A percentile compares a stretch with the other conserved stretches of the same genome.
Evolutionary conservation across 2,329 filamentous ascomycete species (phyloP).

Genomic region (Fusarium multiceps): DNA sequence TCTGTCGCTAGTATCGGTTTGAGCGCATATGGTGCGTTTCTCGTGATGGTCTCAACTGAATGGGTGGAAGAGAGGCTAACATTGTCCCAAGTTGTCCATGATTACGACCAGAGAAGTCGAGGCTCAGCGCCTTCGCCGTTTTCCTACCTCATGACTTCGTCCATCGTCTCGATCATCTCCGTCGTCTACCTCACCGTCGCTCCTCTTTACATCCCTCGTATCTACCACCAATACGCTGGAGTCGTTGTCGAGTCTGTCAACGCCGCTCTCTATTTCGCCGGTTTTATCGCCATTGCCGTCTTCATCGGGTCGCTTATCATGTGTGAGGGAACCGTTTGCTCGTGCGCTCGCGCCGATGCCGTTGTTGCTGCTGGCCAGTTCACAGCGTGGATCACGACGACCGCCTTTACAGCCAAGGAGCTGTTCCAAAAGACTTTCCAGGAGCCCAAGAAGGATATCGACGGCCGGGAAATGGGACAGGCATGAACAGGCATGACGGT

Average conservation of each 20-base stretch:
- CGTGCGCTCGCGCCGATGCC: conserved; percentile 64
- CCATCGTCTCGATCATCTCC: conserved; percentile 66
- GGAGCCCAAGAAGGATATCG: conserved; percentile 44
- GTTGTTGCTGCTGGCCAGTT: conserved; percentile 66
- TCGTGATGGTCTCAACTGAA: neutral
- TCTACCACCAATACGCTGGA: conserved; percentile 61
- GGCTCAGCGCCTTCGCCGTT: conserved; percentile 65
- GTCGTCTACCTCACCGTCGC: conserved; percentile 64
- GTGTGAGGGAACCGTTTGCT: conserved; percentile 68
- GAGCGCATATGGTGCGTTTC: conserved; percentile 41
- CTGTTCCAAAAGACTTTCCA: conserved; percentile 58
- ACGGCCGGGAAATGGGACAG: conserved; percentile 53
- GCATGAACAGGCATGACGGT: conserved; percentile 29
- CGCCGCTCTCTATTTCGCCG: conserved; percentile 67
- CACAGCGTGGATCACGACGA: conserved; percentile 63
- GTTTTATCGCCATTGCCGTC: conserved; percentile 68
- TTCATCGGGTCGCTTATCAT: conserved; percentile 67
- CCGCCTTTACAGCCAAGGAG: conserved; percentile 59
- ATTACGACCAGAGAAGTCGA: conserved; percentile 65
- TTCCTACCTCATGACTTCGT: conserved; percentile 67
- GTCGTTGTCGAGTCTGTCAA: conserved; percentile 64
- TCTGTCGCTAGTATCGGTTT: conserved; percentile 42
- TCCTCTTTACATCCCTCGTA: conserved; percentile 58
- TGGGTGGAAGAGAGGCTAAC: conserved; percentile 8
- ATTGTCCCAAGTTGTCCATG: conserved; percentile 63